Base-by-base conservation (phyloP, 2,329 filamentous ascomycete species). In the Cucurbitaria berberidis region DNA sequence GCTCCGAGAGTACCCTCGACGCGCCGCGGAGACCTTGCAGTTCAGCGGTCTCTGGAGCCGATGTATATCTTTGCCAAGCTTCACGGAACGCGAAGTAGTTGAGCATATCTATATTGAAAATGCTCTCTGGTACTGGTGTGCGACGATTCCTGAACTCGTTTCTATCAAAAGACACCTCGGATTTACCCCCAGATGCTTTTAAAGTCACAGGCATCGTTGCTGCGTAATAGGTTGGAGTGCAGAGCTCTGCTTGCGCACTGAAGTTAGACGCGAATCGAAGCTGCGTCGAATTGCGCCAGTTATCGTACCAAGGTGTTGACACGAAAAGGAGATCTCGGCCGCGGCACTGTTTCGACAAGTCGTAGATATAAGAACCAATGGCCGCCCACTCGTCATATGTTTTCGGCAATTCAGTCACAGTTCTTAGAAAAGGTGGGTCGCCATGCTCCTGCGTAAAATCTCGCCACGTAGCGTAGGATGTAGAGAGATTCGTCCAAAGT, bases 191-290 rank as follows among this genome's bases (percentile, higher is more conserved):
- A n/a, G n/a, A n/a, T n/a, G n/a, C n/a, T n/a, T n/a, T n/a, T n/a
- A n/a, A n/a, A 16, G 49, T 52, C 13, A 60, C 54, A 1, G 48
- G 34, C 6, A 55, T 41, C 3, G 27, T 46, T 16, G 52, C 62
- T 36, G 53, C 54, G 13, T 39, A 51, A 26, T 55, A 48, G 9
- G 18, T 48, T 8, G 55, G 40, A 16, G 56, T 47, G 26, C 62
- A 64, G 3, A 60, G 15, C 34, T 63, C 45, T 21, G 51, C 45
- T 7, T 40, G 45, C 5, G 52, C 29, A 5, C 38, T 44, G 16
- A 58, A 45, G 9, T 54, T 52, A 11, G 36, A 16, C 6, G 42
- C 21, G 11, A 46, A 26, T n/a, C n/a, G n/a, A n/a, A n/a, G n/a
- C 9, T 5, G 5, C 43, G 9, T 46, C 26, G 1, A 10, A 22